A percentile compares a stretch with the other conserved stretches of the same genome.
Evolutionary conservation across 441 rosid genomes (phyloP).

Genomic region (Isatis lusitanica): DNA sequence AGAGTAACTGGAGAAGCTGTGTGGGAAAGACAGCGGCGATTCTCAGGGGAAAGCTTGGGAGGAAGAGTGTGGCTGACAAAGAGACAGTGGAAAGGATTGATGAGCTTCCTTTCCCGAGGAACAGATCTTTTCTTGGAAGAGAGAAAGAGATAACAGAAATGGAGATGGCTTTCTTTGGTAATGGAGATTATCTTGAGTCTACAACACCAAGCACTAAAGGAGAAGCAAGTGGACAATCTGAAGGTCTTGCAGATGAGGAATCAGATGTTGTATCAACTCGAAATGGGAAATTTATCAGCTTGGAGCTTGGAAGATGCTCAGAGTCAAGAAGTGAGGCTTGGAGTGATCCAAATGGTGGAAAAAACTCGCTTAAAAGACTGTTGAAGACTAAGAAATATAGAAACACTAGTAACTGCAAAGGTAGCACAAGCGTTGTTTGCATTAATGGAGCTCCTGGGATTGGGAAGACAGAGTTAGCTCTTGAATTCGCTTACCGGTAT

Average conservation of each 20-base stretch:
- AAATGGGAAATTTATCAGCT: slow-evolving; percentile 61
- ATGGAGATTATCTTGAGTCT: slow-evolving; percentile 50
- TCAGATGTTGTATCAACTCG: slow-evolving; percentile 47
- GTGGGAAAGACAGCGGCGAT: slow-evolving; percentile 53
- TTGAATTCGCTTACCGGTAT: slow-evolving; percentile 77
- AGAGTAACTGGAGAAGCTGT: slow-evolving; percentile 82
- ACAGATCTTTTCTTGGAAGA: slow-evolving; percentile 71
- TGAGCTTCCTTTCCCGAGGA: slow-evolving; percentile 77
- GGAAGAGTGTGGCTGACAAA: slow-evolving; percentile 64
- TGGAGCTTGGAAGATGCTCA: slow-evolving; percentile 72
- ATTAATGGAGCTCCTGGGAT: slow-evolving; percentile 73
- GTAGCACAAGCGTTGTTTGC: slow-evolving; percentile 60
- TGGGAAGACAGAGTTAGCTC: slow-evolving; percentile 90
- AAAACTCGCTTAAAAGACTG: slow-evolving; percentile 64
- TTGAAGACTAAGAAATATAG: slow-evolving; percentile 68
- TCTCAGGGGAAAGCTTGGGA: slow-evolving; percentile 72
- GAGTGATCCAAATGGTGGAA: slow-evolving; percentile 53
- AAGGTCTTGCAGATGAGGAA: slow-evolving; percentile 78
- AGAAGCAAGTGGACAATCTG: slow-evolving; percentile 78
- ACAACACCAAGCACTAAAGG: slow-evolving; percentile 49
- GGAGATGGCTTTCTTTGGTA: slow-evolving; percentile 73
- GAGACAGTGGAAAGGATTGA: slow-evolving; percentile 52
- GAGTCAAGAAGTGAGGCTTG: slow-evolving; percentile 68
- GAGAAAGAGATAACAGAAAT: slow-evolving; percentile 74
- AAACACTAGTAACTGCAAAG: slow-evolving; percentile 52